Base-by-base conservation (phyloP, 768 basidiomycete genomes). In the Amylocystis lapponica region DNA sequence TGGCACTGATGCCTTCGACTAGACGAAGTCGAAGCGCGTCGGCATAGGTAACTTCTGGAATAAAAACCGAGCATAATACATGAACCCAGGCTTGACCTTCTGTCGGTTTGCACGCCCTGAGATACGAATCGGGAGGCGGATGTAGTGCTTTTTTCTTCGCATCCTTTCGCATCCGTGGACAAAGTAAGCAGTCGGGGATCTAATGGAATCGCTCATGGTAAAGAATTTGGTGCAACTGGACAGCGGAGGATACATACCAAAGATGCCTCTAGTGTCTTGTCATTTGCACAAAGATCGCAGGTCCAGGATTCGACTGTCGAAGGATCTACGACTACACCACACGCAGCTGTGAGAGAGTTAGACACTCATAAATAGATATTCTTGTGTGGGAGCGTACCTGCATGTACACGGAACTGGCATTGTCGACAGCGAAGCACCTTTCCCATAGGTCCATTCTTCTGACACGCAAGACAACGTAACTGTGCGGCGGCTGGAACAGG, bases 41-140 rank as follows among this genome's bases (percentile, higher is more conserved):
- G 19, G 86, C 81, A 60, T 86, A 95, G 4, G 67, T 73, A n/a
- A 93, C 66, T 55, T 97, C 94, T 3, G 84, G 83, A 22, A 81
- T 78, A 66, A 91, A 97, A 1, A 88, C 79, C 2, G 93, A 79
- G 66, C 95, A 98, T 3, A 96, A 65, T 25, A 93, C 71, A 59
- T 98, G 95, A 0, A 81, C 82, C 93, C 93, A 96, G 43, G 86
- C 83, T 61, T 90, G 85, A 9, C 90, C 89, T 67, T 96, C 93
- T 0, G 93, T 95, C 6, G 89, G 89, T 57, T 94, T 95, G 58
- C 79, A 81, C 31, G 81, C 79, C 43, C 89, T 75, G 45, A 93
- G 66, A 58, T 74, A 94, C 23, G 72, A 74, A 53, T 84, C 78
- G 4, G 76, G 53, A 4, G 77, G 66, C 30, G 78, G 74, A 39